Base-by-base conservation (phyloP, 2,329 filamentous ascomycete genomes). In the Zymoseptoria tritici region DNA sequence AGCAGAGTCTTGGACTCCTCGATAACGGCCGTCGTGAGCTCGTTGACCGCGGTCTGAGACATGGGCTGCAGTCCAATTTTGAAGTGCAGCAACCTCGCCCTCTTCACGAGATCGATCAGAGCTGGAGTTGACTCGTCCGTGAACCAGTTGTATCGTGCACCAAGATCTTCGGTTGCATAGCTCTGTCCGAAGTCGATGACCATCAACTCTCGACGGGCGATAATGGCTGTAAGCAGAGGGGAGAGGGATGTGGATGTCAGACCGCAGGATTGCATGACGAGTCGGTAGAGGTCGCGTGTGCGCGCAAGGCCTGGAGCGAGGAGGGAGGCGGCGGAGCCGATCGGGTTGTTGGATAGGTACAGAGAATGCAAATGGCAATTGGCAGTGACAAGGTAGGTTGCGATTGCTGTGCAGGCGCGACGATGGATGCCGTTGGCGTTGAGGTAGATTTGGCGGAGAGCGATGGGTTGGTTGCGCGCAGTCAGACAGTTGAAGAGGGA, bases 111-210 rank as follows among this genome's bases (percentile, higher is more conserved):
- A 13, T 66, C 60, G 42, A 65, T 61, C 9, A 81, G 68, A 21
- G 72, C 64, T 13, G 71, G 68, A 22, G 72, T 64, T 19, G 71
- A 69, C 4, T 50, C 70, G 59, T 79, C 76, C 26, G 76, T 74
- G 50, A 81, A 71, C 68, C 74, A 81, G 60, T 81, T 81, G 70
- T 78, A 81, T 26, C 76, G 76, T 66, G 75, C 73, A 29, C 70
- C 70, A 1, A 79, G 74, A 60, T 81, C 79, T 29, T 75, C 65
- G 9, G 79, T 81, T n/a, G 75, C 74, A 65, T 75, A 80, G 20
- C 74, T 75, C 65, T 81, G 79, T 16, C 78, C 76, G 4, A 81
- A 60, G 61, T 80, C 78, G 9, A 81, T 64, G 20, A 68, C 69
- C 11, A 70, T 71, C 20, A 81, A 67, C 31, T 65, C 62, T 8